A percentile compares a stretch with the other conserved stretches of the same genome.
phyloP scores from a whole-genome alignment of 345 rosid genomes.

The Anastatica hierochuntica region DNA sequence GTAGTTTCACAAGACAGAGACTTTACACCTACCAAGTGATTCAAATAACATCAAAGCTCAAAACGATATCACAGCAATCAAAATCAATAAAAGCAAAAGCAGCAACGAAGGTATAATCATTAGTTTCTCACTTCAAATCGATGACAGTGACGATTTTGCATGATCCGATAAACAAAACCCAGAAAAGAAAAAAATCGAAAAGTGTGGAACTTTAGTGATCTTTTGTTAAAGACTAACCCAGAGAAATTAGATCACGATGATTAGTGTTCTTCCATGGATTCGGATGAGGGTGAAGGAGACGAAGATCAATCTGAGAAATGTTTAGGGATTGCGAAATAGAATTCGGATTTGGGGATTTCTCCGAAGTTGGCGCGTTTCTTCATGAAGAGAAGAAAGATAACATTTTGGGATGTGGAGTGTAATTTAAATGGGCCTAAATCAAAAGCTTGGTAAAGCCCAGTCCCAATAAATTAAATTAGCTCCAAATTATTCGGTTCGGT shows the following conservation, averaged over 20 bases:
- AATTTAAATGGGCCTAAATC: background rate
- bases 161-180: background rate
- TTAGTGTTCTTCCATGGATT: background rate
- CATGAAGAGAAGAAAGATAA: background rate
- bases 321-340: background rate
- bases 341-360: conserved; percentile 12
- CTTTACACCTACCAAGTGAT: background rate
- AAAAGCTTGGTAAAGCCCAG: background rate
- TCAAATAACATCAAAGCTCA: too few relatives aligned
- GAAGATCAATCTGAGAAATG: too few relatives aligned
- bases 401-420: background rate
- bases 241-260: background rate
- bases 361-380: conserved; percentile 19
- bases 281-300: background rate
- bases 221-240: conserved; percentile 3
- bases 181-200: background rate
- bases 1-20: background rate
- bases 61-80: too few relatives aligned
- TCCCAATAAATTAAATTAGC: conserved; percentile 4
- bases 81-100: too few relatives aligned
- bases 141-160: background rate
- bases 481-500: too few relatives aligned
- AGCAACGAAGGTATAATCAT: background rate
- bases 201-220: background rate
- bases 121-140: background rate